Evolutionary conservation across 2,329 filamentous ascomycete genomes (phyloP), one percentile per base, ranked within the genome.

Genomic region (Sarocladiaceae sp.): DNA sequence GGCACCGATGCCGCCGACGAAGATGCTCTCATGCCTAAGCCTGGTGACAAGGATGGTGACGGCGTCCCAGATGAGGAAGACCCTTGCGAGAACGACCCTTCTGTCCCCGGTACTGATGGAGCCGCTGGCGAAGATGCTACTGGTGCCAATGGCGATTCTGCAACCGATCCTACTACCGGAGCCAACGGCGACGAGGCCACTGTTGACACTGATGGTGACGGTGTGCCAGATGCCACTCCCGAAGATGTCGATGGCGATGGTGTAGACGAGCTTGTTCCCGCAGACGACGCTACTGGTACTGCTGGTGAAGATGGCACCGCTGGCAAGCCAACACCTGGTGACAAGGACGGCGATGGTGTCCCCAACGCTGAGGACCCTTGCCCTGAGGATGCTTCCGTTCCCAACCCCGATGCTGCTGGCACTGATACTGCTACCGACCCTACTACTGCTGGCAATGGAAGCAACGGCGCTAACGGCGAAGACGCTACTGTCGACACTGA

Each of bases 291-390:
- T 44, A 23, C 8, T 8, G 37, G 23, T 7, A 20, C 8, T 40
- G 7, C 37, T 15, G 23, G 17, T 20, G 11, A 17, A 17, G 17
- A 17, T 22, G 37, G 23, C 22, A n/a, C n/a, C n/a, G 12, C 13
- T 3, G 23, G 17, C 20, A 13, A 22, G 13, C 25, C 40, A 20
- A 44, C 22, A 4, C 20, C 40, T 44, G 40, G 22, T n/a, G 40
- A 44, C 40, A 44, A 44, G 22, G 40, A 44, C 13, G 40, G 40
- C 28, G 40, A 44, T 23, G 17, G 17, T 26, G 40, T 44, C 13
- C 40, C 40, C 40, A 22, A 44, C 13, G 40, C 40, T n/a, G 40
- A 44, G 28, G 40, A 44, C 40, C 40, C 40, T n/a, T 44, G 40
- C 40, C 40, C 40, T n/a, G 40, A 44, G 40, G 40, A 44, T 22